These are phyloP conservation scores for Colletotrichum sp. DNA, from an alignment of 2,329 filamentous ascomycete genomes.

Conservation along the genomic window DNA sequence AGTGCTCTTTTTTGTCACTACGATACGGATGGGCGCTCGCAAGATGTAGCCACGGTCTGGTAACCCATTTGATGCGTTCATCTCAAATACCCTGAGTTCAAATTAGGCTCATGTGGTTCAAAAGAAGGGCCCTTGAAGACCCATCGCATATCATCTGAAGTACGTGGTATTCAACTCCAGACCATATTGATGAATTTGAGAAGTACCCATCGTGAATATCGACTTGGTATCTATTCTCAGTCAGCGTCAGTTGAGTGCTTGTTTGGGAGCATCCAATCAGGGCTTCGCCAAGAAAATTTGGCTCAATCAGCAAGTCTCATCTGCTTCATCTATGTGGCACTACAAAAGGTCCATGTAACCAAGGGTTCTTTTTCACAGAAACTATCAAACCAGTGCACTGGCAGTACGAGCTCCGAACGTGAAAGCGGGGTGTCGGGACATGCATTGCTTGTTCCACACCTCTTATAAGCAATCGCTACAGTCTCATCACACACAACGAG, in stretches of 20 bases:
- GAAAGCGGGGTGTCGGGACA: not conserved
- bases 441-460: not conserved
- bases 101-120: not conserved
- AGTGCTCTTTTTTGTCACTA: not conserved
- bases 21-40: not conserved
- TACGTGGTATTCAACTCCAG: not conserved
- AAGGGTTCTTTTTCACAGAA: not conserved
- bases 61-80: not conserved
- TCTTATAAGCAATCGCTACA: not conserved
- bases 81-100: not conserved
- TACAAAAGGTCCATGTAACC: not conserved
- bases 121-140: fast-evolving
- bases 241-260: not conserved
- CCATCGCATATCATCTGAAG: fast-evolving
- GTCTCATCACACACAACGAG: fast-evolving
- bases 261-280: not conserved
- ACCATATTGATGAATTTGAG: not conserved
- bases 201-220: not conserved
- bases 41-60: not conserved
- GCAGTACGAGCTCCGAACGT: not conserved
- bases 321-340: not conserved
- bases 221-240: not conserved
- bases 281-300: not conserved
- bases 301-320: not conserved
- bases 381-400: not conserved